Conservation (phyloP, 1,139 yeast genomes). For the Casaregolazyma lundiana region DNA sequence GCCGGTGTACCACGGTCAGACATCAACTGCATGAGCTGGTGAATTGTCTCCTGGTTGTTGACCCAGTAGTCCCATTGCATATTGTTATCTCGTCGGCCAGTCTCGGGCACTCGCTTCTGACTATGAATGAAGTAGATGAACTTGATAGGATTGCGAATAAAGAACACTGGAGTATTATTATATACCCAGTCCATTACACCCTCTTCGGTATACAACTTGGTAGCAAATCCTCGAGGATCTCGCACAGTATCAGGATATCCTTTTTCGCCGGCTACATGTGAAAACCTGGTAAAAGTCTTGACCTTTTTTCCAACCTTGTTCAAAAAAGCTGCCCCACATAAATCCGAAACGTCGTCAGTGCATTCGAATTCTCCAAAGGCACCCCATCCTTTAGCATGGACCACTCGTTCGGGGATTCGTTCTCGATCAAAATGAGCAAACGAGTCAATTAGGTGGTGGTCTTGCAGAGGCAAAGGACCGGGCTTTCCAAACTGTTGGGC, state of each 20-base stretch:
- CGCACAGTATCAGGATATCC: conserved; percentile 85
- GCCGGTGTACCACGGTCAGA: conserved; percentile 73
- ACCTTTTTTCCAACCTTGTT: conserved; percentile 70
- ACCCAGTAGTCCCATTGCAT: conserved; percentile 68
- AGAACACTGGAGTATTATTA: conserved; percentile 87
- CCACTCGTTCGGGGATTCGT: conserved; percentile 85
- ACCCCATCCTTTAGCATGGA: conserved; percentile 88
- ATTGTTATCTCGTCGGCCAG: conserved; percentile 70
- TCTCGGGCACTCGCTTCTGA: conserved; percentile 81
- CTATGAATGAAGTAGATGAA: conserved; percentile 89
- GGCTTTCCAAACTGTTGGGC: conserved; percentile 69
- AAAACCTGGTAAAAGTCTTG: conserved; percentile 67
- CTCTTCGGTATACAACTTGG: conserved; percentile 80
- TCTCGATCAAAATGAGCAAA: conserved; percentile 84
- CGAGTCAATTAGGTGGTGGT: conserved; percentile 70
- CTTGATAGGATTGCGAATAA: conserved; percentile 80
- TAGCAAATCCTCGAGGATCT: conserved; percentile 86
- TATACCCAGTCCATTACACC: conserved; percentile 86
- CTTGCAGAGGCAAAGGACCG: conserved; percentile 76
- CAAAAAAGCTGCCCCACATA: conserved; percentile 66
- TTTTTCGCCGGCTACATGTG: conserved; percentile 84
- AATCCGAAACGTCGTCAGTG: conserved; percentile 75
- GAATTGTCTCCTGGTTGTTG: conserved; percentile 58
- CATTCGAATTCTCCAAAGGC: conserved; percentile 77
- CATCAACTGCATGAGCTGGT: conserved; percentile 60